phyloP scores from a whole-genome alignment of 768 basidiomycete genomes.

The Tulasnella sp. region DNA sequence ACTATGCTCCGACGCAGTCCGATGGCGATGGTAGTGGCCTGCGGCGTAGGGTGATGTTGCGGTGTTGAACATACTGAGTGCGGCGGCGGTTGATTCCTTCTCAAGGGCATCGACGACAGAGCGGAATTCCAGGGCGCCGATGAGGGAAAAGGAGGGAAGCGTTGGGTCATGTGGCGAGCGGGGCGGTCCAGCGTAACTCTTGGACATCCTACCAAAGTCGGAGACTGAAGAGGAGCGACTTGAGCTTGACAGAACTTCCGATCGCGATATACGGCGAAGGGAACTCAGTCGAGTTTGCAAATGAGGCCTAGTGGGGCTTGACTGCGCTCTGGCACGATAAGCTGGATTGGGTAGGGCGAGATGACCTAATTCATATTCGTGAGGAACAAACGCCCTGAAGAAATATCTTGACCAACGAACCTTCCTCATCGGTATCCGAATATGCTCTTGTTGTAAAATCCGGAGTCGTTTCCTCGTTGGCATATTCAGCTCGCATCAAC shows the following conservation, averaged over 20 bases:
- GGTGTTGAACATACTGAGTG: constrained; percentile 67
- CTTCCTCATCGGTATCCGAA: constrained; percentile 18
- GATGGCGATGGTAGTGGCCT: constrained; percentile 58
- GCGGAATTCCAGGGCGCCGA: constrained; percentile 95
- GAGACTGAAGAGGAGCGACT: constrained; percentile 48
- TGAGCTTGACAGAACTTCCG: constrained; percentile 15
- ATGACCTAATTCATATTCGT: background rate
- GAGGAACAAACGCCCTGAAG: background rate
- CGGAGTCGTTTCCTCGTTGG: constrained; percentile 49
- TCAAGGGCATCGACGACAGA: constrained; percentile 84
- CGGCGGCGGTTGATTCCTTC: constrained; percentile 62
- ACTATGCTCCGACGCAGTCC: constrained; percentile 45
- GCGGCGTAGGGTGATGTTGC: constrained; percentile 71
- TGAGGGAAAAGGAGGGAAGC: constrained; percentile 85
- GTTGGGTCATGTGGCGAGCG: constrained; percentile 45
- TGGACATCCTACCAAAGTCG: constrained; percentile 41
- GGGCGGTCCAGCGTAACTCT: constrained; percentile 53
- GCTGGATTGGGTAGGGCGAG: background rate
- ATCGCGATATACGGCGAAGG: constrained; percentile 14
- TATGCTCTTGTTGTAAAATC: background rate
- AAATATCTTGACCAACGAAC: background rate
- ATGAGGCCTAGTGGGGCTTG: constrained; percentile 4
- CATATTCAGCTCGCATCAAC: constrained; percentile 62
- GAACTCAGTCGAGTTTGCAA: background rate
- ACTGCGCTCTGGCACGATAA: background rate